Evolutionary conservation across 805 yeast genomes (phyloP).

Genomic region (Wickerhamiella hasegawae): DNA sequence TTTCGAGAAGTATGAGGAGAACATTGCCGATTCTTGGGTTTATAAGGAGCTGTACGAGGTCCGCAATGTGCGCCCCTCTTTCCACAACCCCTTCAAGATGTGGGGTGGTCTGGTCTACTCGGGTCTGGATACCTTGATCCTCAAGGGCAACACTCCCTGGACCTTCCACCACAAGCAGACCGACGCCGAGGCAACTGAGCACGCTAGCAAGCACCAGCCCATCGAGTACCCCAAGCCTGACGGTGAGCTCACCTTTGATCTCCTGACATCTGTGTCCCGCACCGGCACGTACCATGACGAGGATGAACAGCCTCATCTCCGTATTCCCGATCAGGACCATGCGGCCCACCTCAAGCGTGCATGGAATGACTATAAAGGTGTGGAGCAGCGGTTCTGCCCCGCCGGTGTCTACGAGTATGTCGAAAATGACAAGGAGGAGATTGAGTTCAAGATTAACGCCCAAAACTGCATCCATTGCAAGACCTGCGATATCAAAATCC

Average conservation of each 20-base stretch:
- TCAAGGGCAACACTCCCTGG: slow-evolving; percentile 77
- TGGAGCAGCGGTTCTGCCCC: slow-evolving; percentile 89
- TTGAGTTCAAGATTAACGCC: slow-evolving; percentile 80
- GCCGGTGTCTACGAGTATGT: slow-evolving; percentile 95
- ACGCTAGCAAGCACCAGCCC: slow-evolving; percentile 49
- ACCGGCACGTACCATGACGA: slow-evolving; percentile 96
- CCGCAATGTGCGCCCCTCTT: slow-evolving; percentile 86
- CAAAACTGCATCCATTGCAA: slow-evolving; percentile 98
- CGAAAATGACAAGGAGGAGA: slow-evolving; percentile 50
- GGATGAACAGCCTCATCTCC: slow-evolving; percentile 78
- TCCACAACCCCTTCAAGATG: slow-evolving; percentile 57
- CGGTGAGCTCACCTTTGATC: slow-evolving; percentile 79
- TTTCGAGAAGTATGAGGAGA: slow-evolving; percentile 43
- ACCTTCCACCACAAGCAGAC: slow-evolving; percentile 55
- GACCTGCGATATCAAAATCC: slow-evolving; percentile 95
- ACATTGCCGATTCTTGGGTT: slow-evolving; percentile 69
- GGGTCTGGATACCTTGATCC: slow-evolving; percentile 63
- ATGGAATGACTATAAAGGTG: slow-evolving; percentile 67
- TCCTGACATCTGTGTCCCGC: slow-evolving; percentile 85
- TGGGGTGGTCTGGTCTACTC: slow-evolving; percentile 73
- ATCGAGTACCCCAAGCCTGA: slow-evolving; percentile 94
- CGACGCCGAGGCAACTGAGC: slow-evolving; percentile 56
- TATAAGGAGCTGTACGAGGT: slow-evolving; percentile 68
- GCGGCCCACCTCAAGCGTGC: slow-evolving; percentile 49
- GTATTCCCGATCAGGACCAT: slow-evolving; percentile 27